Evolutionary conservation across 1,284 basidiomycete species (phyloP).

Genomic region (Tausonia pullulans): DNA sequence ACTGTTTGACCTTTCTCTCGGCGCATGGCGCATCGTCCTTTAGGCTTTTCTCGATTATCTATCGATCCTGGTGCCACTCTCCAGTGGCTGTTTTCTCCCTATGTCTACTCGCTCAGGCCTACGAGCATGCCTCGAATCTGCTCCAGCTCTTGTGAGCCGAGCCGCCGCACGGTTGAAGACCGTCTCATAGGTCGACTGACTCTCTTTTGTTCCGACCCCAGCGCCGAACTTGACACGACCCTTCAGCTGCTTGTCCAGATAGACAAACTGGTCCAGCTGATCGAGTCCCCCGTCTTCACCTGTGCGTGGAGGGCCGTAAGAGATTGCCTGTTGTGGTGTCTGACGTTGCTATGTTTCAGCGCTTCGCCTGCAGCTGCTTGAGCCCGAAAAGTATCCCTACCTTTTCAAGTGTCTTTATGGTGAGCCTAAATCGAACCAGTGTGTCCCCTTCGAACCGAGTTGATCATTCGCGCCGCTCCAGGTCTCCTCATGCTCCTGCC

Average conservation of each 20-base stretch:
- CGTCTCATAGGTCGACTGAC: neutral
- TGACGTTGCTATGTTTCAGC: slow-evolving; percentile 41
- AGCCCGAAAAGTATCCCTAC: slow-evolving; percentile 92
- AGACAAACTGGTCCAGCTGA: slow-evolving; percentile 94
- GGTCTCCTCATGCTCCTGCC: slow-evolving; percentile 86
- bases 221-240: slow-evolving; percentile 92
- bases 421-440: neutral
- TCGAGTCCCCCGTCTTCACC: slow-evolving; percentile 97
- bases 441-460: too few relatives aligned
- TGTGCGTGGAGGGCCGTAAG: slow-evolving; percentile 43
- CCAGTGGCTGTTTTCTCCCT: slow-evolving; percentile 92
- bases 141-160: slow-evolving; percentile 80
- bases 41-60: slow-evolving; percentile 72
- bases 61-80: slow-evolving; percentile 97
- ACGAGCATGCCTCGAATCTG: slow-evolving; percentile 95
- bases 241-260: slow-evolving; percentile 91
- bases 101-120: slow-evolving; percentile 92
- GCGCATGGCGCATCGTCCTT: neutral
- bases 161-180: neutral
- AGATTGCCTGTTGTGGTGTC: neutral
- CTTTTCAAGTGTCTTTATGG: slow-evolving; percentile 97
- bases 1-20: neutral
- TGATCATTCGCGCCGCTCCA: neutral
- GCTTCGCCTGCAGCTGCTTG: slow-evolving; percentile 88
- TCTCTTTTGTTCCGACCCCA: slow-evolving; percentile 28